Percentiles rank a stretch among this genome's conserved stretches.
phyloP scores from a whole-genome alignment of 139 green algal species.

The Chlorella ohadii region DNA sequence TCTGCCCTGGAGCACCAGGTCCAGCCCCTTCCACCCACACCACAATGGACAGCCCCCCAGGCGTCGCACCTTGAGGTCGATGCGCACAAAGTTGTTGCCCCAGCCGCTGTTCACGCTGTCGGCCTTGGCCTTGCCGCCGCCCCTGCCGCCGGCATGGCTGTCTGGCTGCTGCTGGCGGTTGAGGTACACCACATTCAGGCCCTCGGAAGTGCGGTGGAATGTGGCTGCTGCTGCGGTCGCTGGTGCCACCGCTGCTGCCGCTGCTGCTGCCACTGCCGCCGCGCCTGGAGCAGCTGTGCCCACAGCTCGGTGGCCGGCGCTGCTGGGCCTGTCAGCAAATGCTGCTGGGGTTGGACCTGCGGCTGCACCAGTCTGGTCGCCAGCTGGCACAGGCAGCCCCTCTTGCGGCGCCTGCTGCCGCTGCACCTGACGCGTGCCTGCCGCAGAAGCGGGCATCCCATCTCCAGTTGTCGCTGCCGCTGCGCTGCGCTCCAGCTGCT shows the following conservation, averaged over 20 bases:
- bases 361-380: neutral
- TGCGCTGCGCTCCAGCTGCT: neutral
- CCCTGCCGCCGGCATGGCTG: neutral
- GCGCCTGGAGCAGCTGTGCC: neutral
- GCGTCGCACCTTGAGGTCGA: slow-evolving; percentile 57
- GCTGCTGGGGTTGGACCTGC: neutral
- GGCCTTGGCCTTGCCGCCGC: neutral
- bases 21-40: no score
- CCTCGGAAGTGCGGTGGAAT: slow-evolving; percentile 37
- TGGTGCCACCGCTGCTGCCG: no score
- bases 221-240: neutral
- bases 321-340: neutral
- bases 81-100: slow-evolving; percentile 64
- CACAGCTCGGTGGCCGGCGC: neutral
- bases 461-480: neutral
- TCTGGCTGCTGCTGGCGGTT: neutral
- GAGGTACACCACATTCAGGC: slow-evolving; percentile 34
- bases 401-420: neutral
- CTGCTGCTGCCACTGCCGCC: neutral
- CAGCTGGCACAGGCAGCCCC: neutral
- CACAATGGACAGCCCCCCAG: neutral
- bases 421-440: neutral
- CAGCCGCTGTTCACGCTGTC: slow-evolving; percentile 31
- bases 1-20: no score
- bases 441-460: neutral